Evolutionary conservation across 2,329 filamentous ascomycete species (phyloP), one percentile per base, ranked within the genome.

Genomic region (Claviceps quebecensis): DNA sequence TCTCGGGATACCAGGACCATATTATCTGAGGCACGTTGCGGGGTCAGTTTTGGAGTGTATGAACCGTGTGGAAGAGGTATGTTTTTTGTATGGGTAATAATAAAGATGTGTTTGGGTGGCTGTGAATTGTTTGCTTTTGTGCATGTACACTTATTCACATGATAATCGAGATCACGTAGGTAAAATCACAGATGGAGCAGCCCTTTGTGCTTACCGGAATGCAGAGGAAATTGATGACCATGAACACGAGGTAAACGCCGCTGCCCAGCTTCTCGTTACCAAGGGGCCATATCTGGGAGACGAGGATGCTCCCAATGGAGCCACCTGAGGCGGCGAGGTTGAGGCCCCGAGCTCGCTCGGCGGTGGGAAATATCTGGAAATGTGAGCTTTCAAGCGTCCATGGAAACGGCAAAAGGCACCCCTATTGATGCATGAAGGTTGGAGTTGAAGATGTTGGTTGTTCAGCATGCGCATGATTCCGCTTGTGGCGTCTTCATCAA

Each of bases 201-300:
- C 29, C 9, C 29, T 9, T 34, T 11, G 1, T 34, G 9, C 56
- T 17, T 52, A 56, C 56, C 37, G 56, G 56, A 3, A 52, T 51
- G 26, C 45, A 46, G 17, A 23, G 17, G 39, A 51, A 49, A 36
- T 54, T 50, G 40, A 52, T 34, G 48, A 52, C 65, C 70, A 77
- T 77, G 58, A 80, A 80, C 54, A 79, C 73, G 55, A 79, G 79
- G 60, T 79, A 80, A 2, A 77, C 72, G 19, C 68, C 69, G 13
- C 72, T 72, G 3, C 75, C 75, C 19, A 78, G 66, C 2, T 63
- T 67, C 34, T 68, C 65, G 45, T 78, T 71, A 4, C 74, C 76
- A 0, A 78, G 65, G 1, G 76, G 75, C 76, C 77, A 81, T 13
- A 75, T 68, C 52, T 78, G 73, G 0, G 74, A 70, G 1, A 74